Evolutionary conservation across 768 basidiomycete species (phyloP).

Genomic region (Cystobasidium tubakii): DNA sequence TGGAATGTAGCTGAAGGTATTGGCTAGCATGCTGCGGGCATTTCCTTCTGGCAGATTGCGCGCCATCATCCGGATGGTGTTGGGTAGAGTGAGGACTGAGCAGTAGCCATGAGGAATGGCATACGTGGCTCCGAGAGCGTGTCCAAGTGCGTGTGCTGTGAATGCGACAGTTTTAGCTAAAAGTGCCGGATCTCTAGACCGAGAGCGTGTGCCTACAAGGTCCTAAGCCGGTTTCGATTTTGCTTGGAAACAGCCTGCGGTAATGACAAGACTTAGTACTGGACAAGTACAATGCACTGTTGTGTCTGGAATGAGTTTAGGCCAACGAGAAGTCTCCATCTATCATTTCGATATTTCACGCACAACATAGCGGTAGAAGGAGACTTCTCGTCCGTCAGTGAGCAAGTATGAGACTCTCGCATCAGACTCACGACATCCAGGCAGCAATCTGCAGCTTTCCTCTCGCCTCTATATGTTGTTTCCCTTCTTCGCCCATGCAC

Average conservation of each 20-base stretch:
- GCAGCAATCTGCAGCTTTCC: constrained; percentile 53
- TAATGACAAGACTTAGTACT: too few relatives aligned
- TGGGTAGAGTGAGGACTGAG: constrained; percentile 51
- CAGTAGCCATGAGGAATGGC: constrained; percentile 75
- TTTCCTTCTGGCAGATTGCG: background rate
- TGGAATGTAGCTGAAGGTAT: constrained; percentile 22
- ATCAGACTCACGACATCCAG: constrained; percentile 39
- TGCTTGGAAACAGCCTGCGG: constrained; percentile 14
- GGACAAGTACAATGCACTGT: too few relatives aligned
- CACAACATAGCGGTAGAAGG: too few relatives aligned
- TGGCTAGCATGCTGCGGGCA: constrained; percentile 28
- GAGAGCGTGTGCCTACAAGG: constrained; percentile 12
- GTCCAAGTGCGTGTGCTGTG: constrained; percentile 67
- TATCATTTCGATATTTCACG: background rate
- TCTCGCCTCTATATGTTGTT: constrained; percentile 42
- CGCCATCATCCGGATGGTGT: constrained; percentile 22
- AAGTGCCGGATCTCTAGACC: background rate
- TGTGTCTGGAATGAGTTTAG: too few relatives aligned
- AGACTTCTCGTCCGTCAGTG: too few relatives aligned
- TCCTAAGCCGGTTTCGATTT: constrained; percentile 20
- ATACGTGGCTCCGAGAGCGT: constrained; percentile 66
- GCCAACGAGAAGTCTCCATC: background rate
- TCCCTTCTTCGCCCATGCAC: constrained; percentile 56
- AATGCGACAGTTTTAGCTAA: background rate
- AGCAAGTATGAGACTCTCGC: too few relatives aligned